Conservation (phyloP, 2,329 filamentous ascomycete species). For the Diaporthe eres region DNA sequence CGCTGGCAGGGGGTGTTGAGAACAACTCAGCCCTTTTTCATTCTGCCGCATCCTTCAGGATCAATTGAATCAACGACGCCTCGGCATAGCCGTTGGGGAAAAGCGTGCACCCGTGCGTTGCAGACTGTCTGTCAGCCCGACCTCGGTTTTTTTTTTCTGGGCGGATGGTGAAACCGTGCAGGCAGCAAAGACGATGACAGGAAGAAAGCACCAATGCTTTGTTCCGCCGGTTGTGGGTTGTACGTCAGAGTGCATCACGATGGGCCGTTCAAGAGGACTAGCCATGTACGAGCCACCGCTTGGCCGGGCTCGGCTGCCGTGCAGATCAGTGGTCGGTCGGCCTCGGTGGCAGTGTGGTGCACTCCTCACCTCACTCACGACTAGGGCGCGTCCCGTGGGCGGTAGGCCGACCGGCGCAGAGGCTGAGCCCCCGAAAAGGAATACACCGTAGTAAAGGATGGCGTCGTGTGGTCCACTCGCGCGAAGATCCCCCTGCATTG, state of each 20-base stretch:
- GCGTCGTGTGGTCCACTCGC: background rate
- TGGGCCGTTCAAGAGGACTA: background rate
- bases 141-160: background rate
- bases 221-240: background rate
- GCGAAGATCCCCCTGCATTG: background rate
- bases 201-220: background rate
- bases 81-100: background rate
- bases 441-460: background rate
- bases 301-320: slow-evolving; percentile 21
- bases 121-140: background rate
- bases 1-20: background rate
- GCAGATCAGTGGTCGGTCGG: too few species aligned
- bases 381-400: background rate
- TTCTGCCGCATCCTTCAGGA: slow-evolving; percentile 16
- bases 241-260: slow-evolving; percentile 4
- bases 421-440: background rate
- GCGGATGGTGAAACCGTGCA: slow-evolving; percentile 9
- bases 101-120: background rate
- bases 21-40: background rate
- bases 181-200: background rate
- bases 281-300: slow-evolving; percentile 11
- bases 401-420: background rate
- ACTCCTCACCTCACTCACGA: too few species aligned
- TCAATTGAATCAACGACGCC: slow-evolving; percentile 12
- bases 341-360: background rate